Conservation (phyloP, 257 asterid genomes). For the Knoxia roxburghii region DNA sequence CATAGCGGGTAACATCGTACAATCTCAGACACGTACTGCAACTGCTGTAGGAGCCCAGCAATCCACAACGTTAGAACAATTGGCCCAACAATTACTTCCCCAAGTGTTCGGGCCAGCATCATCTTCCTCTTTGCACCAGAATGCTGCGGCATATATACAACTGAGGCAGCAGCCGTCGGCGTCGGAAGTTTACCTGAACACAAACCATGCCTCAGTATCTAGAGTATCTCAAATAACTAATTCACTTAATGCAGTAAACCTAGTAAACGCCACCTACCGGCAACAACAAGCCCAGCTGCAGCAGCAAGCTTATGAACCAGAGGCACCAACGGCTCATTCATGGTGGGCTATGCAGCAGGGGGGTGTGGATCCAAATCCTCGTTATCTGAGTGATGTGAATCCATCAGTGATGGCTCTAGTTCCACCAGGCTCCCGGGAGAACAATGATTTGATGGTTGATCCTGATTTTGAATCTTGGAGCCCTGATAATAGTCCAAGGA, state of each 20-base stretch:
- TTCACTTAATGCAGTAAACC: conserved; percentile 14
- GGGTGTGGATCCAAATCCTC: conserved; percentile 29
- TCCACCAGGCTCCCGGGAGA: too few relatives aligned
- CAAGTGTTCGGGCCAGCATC: conserved; percentile 31
- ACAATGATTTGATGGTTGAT: conserved; percentile 25
- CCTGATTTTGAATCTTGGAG: conserved; percentile 58
- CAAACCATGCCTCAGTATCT: conserved; percentile 25
- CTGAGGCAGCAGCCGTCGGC: conserved; percentile 18
- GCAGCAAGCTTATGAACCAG: conserved; percentile 24
- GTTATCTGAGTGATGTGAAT: conserved; percentile 31
- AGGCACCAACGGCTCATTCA: conserved; percentile 24
- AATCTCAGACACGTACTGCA: conserved; percentile 29
- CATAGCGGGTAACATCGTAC: conserved; percentile 13
- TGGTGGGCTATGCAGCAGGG: conserved; percentile 41
- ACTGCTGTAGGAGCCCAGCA: conserved; percentile 33
- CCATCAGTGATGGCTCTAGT: conserved; percentile 26
- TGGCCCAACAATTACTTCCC: conserved; percentile 24
- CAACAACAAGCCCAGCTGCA: conserved; percentile 22
- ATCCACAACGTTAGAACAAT: conserved; percentile 25
- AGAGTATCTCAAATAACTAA: conserved; percentile 32
- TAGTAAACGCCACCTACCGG: conserved; percentile 14
- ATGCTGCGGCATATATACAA: conserved; percentile 27
- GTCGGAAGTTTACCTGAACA: conserved; percentile 37
- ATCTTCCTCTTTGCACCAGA: conserved; percentile 28
- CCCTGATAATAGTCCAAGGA: conserved; percentile 58